Evolutionary conservation across 352 stramenopile species (phyloP).

Genomic region (Phytophthora idaei): DNA sequence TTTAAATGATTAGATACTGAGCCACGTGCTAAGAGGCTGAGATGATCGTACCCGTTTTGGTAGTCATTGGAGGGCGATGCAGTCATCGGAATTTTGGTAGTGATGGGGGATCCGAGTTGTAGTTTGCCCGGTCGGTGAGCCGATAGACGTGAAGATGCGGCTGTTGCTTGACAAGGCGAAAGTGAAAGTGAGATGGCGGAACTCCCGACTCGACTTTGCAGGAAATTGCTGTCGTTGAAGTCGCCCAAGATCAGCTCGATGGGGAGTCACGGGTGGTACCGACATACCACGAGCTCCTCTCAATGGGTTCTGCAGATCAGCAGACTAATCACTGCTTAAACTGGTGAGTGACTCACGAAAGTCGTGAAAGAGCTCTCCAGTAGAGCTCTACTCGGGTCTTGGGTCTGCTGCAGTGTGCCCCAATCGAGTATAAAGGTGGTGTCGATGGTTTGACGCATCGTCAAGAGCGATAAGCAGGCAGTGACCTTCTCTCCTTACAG

Average conservation of each 20-base stretch:
- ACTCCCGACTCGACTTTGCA: not conserved
- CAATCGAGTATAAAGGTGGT: no score
- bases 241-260: not conserved
- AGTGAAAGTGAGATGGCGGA: not conserved
- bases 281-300: not conserved
- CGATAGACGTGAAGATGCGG: not conserved
- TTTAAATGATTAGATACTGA: not conserved
- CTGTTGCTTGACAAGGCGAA: not conserved
- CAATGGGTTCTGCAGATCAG: not conserved
- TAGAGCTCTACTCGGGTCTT: no score
- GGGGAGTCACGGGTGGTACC: not conserved
- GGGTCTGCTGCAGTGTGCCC: no score
- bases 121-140: not conserved
- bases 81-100: not conserved
- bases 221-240: not conserved
- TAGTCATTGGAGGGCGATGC: not conserved
- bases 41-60: not conserved
- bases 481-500: no score
- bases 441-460: no score
- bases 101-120: not conserved
- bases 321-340: not conserved
- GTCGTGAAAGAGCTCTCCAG: no score
- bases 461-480: no score
- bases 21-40: not conserved
- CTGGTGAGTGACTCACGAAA: no score